phyloP scores from a whole-genome alignment of 1,284 basidiomycete genomes.

The Abortiporus biennis region DNA sequence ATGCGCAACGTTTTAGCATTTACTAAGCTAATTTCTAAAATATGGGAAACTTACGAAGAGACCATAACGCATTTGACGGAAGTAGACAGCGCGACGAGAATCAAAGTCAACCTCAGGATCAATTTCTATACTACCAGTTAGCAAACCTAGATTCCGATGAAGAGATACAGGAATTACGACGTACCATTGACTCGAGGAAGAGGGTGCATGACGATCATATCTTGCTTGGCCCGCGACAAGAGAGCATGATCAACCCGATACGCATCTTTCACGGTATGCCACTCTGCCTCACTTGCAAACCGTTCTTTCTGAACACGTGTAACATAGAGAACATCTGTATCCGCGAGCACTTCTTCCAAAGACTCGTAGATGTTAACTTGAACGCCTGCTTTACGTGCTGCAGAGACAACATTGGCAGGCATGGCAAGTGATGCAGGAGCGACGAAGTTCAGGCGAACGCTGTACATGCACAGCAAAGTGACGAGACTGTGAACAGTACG shows the following conservation, averaged over 20 bases:
- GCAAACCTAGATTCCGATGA: not conserved
- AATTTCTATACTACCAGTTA: constrained; percentile 63
- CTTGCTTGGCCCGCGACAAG: constrained; percentile 86
- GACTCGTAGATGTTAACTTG: constrained; percentile 77
- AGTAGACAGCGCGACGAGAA: constrained; percentile 90
- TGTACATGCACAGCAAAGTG: constrained; percentile 88
- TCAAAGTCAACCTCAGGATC: constrained; percentile 99
- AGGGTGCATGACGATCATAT: constrained; percentile 99
- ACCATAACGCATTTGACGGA: constrained; percentile 98
- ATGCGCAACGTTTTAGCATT: constrained; percentile 4
- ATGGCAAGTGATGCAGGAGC: constrained; percentile 88
- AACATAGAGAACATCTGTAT: constrained; percentile 97
- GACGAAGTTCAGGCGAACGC: constrained; percentile 94
- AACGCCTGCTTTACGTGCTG: constrained; percentile 80
- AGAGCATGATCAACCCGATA: constrained; percentile 95
- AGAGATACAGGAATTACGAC: constrained; percentile 17
- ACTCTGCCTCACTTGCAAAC: constrained; percentile 79
- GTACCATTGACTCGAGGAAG: constrained; percentile 86
- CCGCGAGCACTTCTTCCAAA: constrained; percentile 84
- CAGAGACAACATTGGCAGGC: constrained; percentile 83
- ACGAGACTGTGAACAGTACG: constrained; percentile 97
- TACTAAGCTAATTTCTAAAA: not conserved
- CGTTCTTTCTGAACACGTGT: constrained; percentile 97
- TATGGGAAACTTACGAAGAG: constrained; percentile 75
- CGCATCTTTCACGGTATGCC: constrained; percentile 87